Evolutionary conservation across 1,284 basidiomycete species (phyloP), one percentile per base, ranked within the genome.

Genomic region (Sanguinoderma infundibulare): DNA sequence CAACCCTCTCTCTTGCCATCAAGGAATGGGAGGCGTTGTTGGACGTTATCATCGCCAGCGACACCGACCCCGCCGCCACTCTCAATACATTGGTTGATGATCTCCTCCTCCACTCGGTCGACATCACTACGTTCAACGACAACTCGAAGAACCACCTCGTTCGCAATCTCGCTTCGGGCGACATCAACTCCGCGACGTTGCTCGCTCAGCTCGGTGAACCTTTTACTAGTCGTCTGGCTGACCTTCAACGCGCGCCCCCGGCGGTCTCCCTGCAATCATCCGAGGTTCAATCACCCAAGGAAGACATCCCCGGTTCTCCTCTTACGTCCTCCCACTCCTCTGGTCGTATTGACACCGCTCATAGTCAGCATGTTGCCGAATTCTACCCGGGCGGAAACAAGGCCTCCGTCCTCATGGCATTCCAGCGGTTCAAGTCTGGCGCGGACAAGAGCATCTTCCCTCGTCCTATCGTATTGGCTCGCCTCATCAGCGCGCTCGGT

Each of bases 401-500:
- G n/a, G 50, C 60, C 1, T 68, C 74, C 7, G 66, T 75, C 17
- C 60, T 72, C 14, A 69, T 69, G 5, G 76, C 77, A 12, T 84
- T 75, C 65, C 57, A 70, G 4, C 74, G 75, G 10, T 81, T 84
- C 69, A 73, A 75, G 54, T 66, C 68, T 1, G 79, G 79, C 30
- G 63, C 77, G 4, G 47, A 63, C 5, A 66, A 67, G 32, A 77
- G 80, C n/a, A 71, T 80, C 5, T 83, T 82, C 58, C 88, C 91
- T 0, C 74, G 79, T n/a, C 79, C 84, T 1, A 74, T 76, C 20
- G 78, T 82, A 4, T 73, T 96, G 26, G 86, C 84, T 24, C 81
- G 82, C 8, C 76, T 96, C 26, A 87, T 95, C 69, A 83, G 87
- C 58, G 77, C 79, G 1, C 81, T 95, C 15, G 92, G 92, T 15